These are phyloP conservation scores for Monosporozyma solicola DNA, from an alignment of 805 yeast genomes.

Conservation along the genomic window DNA sequence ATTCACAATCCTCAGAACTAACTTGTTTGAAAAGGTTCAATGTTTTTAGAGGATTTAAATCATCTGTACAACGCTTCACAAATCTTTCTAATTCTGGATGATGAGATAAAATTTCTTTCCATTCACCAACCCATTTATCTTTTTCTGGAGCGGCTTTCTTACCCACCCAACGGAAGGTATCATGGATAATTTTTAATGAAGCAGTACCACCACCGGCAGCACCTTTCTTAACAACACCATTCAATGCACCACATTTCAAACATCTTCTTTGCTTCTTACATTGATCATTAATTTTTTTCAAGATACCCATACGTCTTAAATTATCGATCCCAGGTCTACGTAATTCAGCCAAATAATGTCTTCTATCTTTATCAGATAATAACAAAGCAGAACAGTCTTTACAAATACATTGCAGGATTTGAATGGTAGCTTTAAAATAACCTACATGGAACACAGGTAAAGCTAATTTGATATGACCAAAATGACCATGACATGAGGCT, in stretches of 20 bases:
- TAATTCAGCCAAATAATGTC: conserved; percentile 65
- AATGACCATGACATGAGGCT: conserved; percentile 96
- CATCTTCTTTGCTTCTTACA: conserved; percentile 94
- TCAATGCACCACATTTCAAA: conserved; percentile 72
- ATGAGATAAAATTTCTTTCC: conserved; percentile 60
- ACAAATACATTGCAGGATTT: conserved; percentile 83
- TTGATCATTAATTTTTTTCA: conserved; percentile 79
- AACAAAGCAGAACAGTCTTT: conserved; percentile 76
- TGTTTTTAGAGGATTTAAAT: conserved; percentile 86
- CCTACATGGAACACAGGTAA: conserved; percentile 97
- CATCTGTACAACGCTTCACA: conserved; percentile 81
- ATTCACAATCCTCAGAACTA: conserved; percentile 79
- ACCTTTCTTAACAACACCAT: conserved; percentile 96
- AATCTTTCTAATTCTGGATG: conserved; percentile 87
- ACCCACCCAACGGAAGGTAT: conserved; percentile 91
- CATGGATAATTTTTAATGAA: conserved; percentile 89
- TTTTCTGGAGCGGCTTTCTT: conserved; percentile 82
- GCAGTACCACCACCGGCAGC: conserved; percentile 89
- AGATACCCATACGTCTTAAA: conserved; percentile 79
- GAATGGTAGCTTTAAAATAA: conserved; percentile 84
- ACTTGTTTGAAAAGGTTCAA: conserved; percentile 81
- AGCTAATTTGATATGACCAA: conserved; percentile 89
- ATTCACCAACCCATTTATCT: conserved; percentile 77
- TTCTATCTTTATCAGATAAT: conserved; percentile 61
- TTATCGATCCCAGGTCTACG: conserved; percentile 86